Base-by-base conservation (phyloP, 371 early-diverging fungal genomes). In the Mucor saturninus region DNA sequence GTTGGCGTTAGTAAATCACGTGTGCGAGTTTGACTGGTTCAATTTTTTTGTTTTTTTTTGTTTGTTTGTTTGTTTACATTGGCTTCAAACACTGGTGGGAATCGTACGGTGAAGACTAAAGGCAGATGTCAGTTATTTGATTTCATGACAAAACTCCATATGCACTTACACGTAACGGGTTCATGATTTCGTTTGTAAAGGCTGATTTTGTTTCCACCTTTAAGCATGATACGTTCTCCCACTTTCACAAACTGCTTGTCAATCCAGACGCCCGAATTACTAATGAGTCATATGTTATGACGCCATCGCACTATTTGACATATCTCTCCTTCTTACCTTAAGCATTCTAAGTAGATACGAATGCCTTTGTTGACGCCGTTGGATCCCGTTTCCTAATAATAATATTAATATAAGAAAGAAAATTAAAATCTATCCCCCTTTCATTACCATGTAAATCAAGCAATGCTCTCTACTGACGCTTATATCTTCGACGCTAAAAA, bases 391-490 rank as follows among this genome's bases (percentile, higher is more conserved):
- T 82, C 80, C 80, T 84, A 53, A 15, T 21, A 2, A 11, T 29
- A 14, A 42, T 5, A 21, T 5, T 8, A 31, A 13, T 2, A 30
- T 28, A 21, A 58, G 38, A 42, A 13, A 40, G 15, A 9, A 39
- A 39, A 4, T 29, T 30, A 35, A 53, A 43, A 31, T 26, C 9
- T 14, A 8, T 21, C 32, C 13, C 15, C 15, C 21, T 35, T 45
- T 30, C 50, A 29, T 68, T 61, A 82, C 82, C 77, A 80, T 81
- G 74, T 87, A 91, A 21, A 93, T 86, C 7, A 89, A 71, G 68
- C 91, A 91, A 69, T 93, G 93, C 2, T 83, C 77, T 63, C 90
- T 89, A 62, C 90, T 90, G 43, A 92, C 83, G 28, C 81, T 79
- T 9, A 64, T 63, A 56, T 79, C 69, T n/a, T 65, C 52, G 28